These are phyloP conservation scores for Colletotrichum phormii DNA, from an alignment of 2,329 filamentous ascomycete genomes.

Conservation along the genomic window DNA sequence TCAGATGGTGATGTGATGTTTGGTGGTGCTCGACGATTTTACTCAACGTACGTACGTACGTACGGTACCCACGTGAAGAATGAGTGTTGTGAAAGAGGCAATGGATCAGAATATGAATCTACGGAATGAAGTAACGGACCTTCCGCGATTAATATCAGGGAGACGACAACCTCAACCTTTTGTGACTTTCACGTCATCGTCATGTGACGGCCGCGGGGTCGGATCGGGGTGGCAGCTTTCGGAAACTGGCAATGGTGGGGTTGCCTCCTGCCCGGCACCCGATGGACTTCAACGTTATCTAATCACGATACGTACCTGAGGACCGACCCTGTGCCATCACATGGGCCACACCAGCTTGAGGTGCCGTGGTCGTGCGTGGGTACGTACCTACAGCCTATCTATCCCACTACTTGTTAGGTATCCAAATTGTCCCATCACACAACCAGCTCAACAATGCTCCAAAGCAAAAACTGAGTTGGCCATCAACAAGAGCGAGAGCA, in stretches of 20 bases:
- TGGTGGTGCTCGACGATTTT: background rate
- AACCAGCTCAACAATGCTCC: background rate
- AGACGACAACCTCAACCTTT: background rate
- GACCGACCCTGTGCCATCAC: background rate
- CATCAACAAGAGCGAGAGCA: background rate
- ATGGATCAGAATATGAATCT: background rate
- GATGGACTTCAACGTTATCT: background rate
- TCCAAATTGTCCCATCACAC: background rate
- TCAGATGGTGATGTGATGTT: background rate
- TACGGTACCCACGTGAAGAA: background rate
- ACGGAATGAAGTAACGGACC: background rate
- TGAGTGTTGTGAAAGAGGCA: background rate
- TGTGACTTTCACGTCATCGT: conserved; percentile 31
- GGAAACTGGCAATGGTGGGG: conserved; percentile 15
- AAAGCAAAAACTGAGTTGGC: background rate
- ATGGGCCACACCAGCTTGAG: background rate
- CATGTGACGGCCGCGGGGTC: conserved; percentile 35
- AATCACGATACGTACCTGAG: background rate
- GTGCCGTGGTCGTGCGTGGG: too few relatives aligned
- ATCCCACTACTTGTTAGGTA: background rate
- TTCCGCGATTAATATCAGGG: background rate
- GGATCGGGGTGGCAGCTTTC: conserved; percentile 22
- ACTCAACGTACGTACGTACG: too few relatives aligned
- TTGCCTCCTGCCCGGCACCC: conserved; percentile 3
- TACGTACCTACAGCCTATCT: too few relatives aligned